Evolutionary conservation across 345 rosid species (phyloP).

Genomic region (Streptanthus diversifolius): DNA sequence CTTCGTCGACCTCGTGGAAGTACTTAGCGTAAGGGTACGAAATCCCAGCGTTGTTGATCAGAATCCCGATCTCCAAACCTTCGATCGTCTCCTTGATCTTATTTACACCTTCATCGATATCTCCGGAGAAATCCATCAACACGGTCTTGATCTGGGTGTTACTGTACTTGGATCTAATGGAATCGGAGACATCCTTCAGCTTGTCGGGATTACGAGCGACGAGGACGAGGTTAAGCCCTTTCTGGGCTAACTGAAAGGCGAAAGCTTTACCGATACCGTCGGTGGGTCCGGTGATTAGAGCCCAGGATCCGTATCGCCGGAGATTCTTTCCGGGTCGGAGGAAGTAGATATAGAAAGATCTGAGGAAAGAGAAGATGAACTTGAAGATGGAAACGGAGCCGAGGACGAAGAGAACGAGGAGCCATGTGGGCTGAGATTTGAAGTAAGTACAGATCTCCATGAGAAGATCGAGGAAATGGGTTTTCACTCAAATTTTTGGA

Average conservation of each 20-base stretch:
- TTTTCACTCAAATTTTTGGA: neutral
- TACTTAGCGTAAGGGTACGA: constrained; percentile 94
- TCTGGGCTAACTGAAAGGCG: constrained; percentile 71
- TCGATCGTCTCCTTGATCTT: constrained; percentile 61
- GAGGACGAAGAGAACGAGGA: constrained; percentile 46
- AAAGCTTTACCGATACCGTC: constrained; percentile 94
- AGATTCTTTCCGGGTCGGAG: constrained; percentile 83
- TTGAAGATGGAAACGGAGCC: constrained; percentile 62
- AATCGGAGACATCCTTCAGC: constrained; percentile 59
- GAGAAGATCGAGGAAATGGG: constrained; percentile 22
- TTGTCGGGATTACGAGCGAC: constrained; percentile 77
- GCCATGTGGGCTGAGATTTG: constrained; percentile 64
- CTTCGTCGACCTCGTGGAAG: constrained; percentile 85
- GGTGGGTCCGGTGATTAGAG: constrained; percentile 85
- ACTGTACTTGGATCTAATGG: constrained; percentile 49
- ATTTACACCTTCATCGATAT: constrained; percentile 68
- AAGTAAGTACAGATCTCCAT: constrained; percentile 65
- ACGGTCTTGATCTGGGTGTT: constrained; percentile 58
- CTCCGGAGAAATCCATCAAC: constrained; percentile 81
- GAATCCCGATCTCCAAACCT: constrained; percentile 72
- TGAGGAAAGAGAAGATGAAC: constrained; percentile 38
- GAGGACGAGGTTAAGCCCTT: constrained; percentile 74
- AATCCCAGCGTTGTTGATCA: constrained; percentile 86
- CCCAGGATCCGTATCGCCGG: constrained; percentile 92
- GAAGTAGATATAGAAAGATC: constrained; percentile 75